Base-by-base conservation (phyloP, 176 grass and related monocot genomes). In the Aechmea fasciata region DNA sequence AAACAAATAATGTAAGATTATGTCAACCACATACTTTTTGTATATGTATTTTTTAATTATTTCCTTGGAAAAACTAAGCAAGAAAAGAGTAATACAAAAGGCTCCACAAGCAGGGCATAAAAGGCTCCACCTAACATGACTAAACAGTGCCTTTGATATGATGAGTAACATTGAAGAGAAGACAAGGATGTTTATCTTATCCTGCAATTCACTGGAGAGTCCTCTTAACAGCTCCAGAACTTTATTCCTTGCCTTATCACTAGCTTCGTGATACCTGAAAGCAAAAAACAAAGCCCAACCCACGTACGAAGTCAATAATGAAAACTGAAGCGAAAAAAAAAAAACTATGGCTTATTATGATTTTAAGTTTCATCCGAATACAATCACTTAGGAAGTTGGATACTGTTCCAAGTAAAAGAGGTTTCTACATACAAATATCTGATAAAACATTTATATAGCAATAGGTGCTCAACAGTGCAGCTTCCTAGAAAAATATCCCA, bases 191-290 rank as follows among this genome's bases (percentile, higher is more conserved):
- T 96, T 96, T 64, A 74, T 81, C 72, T 89, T 89, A 51, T 69
- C 85, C 69, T 96, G 92, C 52, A 96, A 86, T 87, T 91, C 92
- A 80, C 85, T 79, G 66, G 92, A 91, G 69, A 96, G 86, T 59
- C 78, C 85, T 84, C 88, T 89, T 78, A 96, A 70, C 57, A 96
- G 28, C 64, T 92, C 79, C 67, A 92, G 11, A 92, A 96, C 81
- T 87, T 91, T 92, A 74, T 24, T 12, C 78, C 64, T 91, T 13
- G 92, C 88, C n/a, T 73, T 77, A 69, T 87, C 88, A 85, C 88
- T 82, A 72, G 92, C 83, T 80, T 92, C 88, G 76, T 96, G 85
- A 75, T 96, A 96, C 78, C 92, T 96, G 75, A 48, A 80, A 77
- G 68, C 51, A 78, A 71, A 75, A 1, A 85, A 53, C 73, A 87